Evolutionary conservation across 202 grass and related monocot genomes (phyloP).

Genomic region (Saccharum hybrid): DNA sequence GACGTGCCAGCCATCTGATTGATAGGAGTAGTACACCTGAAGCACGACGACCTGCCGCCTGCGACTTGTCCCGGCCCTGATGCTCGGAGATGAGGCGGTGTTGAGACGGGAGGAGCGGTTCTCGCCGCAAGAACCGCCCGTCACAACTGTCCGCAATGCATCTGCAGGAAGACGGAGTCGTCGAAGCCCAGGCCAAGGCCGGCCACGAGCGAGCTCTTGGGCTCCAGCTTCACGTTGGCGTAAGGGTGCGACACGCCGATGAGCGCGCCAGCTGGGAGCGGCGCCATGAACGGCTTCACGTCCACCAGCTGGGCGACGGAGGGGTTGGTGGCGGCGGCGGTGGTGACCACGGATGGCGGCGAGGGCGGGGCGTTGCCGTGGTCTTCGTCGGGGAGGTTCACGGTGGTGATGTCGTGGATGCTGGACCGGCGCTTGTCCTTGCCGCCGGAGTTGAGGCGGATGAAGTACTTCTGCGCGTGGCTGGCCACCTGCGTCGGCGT

Average conservation of each 20-base stretch:
- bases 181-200: slow-evolving; percentile 25
- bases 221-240: slow-evolving; percentile 61
- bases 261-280: not conserved
- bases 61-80: slow-evolving; percentile 10
- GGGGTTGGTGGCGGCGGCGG: slow-evolving; percentile 32
- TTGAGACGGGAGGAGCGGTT: not conserved
- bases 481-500: slow-evolving; percentile 95
- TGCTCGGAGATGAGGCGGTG: not conserved
- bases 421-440: slow-evolving; percentile 97
- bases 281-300: slow-evolving; percentile 54
- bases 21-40: not conserved
- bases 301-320: slow-evolving; percentile 45
- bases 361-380: slow-evolving; percentile 32
- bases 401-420: slow-evolving; percentile 97
- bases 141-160: slow-evolving; percentile 68
- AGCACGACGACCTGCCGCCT: not conserved
- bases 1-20: slow-evolving; percentile 15
- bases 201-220: slow-evolving; percentile 34
- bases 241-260: slow-evolving; percentile 42
- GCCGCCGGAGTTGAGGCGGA: slow-evolving; percentile 73
- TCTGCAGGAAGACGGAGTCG: slow-evolving; percentile 54
- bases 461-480: slow-evolving; percentile 98
- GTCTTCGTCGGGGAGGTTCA: slow-evolving; percentile 72
- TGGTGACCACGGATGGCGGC: slow-evolving; percentile 47
- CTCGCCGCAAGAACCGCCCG: slow-evolving; percentile 27